Evolutionary conservation across 306 rosid genomes (phyloP), one percentile per base, ranked within the genome.

Genomic region (Cicer bijugum): DNA sequence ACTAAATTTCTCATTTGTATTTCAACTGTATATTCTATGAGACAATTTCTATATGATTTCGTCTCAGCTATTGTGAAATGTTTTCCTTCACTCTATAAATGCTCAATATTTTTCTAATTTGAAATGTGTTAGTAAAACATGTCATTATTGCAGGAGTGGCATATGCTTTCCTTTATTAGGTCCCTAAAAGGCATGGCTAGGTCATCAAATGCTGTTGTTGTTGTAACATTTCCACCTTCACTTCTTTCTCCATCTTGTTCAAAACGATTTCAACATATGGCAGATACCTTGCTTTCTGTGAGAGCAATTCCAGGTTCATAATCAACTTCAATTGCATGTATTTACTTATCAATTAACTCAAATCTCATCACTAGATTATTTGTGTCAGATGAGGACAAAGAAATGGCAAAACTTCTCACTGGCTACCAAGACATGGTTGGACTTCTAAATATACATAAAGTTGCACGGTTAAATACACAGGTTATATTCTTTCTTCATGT

Each of bases 391-490:
- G 91, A 89, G 82, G 96, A 94, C 77, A 91, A 89, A 85, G 96
- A 94, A 82, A 75, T 94, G 74, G 87, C 87, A 43, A 89, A 82
- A 12, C 96, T 94, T 75, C 98, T 94, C 72, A 94, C 96, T 17
- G 98, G 95, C 71, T 94, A 91, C 84, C 88, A 94, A 66, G 97
- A 93, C 75, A 93, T 93, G 97, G 85, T 89, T 76, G 98, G 98
- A 67, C 88, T 91, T 69, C 81, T 93, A 57, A 91, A 80, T 76
- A 83, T 91, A 47, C 96, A 88, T 66, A 90, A 88, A 86, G 93
- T 89, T 57, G 96, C 96, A 9, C 84, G 82, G 51, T 75, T 89
- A 60, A 93, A 89, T 72, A 91, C 97, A 5, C 98, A 93, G 98
- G 98, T 89, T 75, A 9, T 71, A 42, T 12, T 37, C 64, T 16